Base-by-base conservation (phyloP, 768 basidiomycete genomes). In the Tylopilus sp. region DNA sequence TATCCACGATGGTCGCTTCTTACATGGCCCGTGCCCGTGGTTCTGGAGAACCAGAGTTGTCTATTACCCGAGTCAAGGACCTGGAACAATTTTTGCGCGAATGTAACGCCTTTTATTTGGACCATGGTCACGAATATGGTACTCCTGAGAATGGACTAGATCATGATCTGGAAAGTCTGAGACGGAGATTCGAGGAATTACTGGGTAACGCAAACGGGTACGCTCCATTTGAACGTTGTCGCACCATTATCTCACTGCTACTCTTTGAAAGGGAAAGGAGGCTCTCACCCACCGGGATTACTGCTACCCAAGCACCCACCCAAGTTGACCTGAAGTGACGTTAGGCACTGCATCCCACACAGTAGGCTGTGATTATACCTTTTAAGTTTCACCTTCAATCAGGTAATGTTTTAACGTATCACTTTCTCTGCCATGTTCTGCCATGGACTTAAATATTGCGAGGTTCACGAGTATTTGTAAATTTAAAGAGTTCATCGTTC, bases 11-110 rank as follows among this genome's bases (percentile, higher is more conserved):
- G 19, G 77, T 84, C 13, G 86, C 87, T n/a, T 84, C 86, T 3
- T 89, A 85, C 66, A 75, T 90, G 24, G 88, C 87, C 4, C 81
- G 83, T 13, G 76, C 79, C 22, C 80, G 86, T 25, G 85, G 86
- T 12, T 82, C 85, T 0, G 79, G 80, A 34, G 87, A 89, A 58
- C 88, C 88, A 2, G 85, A 89, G 55, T 47, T 77, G n/a, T 86
- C 85, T 1, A 72, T 76, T 26, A 64, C 71, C 4, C 78, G 81
- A 13, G 74, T 74, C 4, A 82, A 83, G 55, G 83, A 85, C 52
- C 73, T 89, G 2, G 83, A 87, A 22, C 77, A 82, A 21, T 90
- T 83, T 58, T 70, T 89, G 24, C 83, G 87, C 24, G 83, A 87
- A 56, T 74, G 76, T 33, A 62, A 76, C 40, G 79, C 81, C 3